Conservation (phyloP, 1,284 basidiomycete genomes). For the Exobasidium rhododendri region DNA sequence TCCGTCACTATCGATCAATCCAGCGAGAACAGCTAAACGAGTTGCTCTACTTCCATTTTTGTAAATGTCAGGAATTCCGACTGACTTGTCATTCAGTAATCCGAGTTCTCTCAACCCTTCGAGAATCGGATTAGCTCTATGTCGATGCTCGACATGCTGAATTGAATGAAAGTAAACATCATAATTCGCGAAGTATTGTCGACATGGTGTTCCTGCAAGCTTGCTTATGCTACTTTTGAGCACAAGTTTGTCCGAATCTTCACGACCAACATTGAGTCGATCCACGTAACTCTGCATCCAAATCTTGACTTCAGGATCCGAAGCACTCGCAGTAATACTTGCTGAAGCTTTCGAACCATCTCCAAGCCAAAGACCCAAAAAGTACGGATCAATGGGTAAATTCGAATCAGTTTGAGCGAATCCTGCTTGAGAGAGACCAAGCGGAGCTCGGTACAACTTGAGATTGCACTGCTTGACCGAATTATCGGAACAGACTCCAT, state of each 20-base stretch:
- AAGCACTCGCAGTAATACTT: neutral
- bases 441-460: neutral
- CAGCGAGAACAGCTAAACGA: slow-evolving; percentile 7
- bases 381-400: neutral
- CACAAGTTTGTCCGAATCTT: neutral
- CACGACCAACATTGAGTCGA: neutral
- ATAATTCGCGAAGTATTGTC: neutral
- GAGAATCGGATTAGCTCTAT: neutral
- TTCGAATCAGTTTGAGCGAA: neutral
- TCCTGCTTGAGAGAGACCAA: neutral
- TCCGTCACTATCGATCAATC: slow-evolving; percentile 14
- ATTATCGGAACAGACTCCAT: neutral
- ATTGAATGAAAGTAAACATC: neutral
- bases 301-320: neutral
- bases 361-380: neutral
- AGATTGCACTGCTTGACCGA: neutral
- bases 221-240: neutral
- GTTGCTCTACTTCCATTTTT: slow-evolving; percentile 9
- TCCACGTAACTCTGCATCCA: neutral
- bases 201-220: neutral
- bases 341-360: neutral
- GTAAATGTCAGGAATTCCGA: slow-evolving; percentile 3
- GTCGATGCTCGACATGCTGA: neutral
- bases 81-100: neutral
- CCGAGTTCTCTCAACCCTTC: neutral